Evolutionary conservation across 2,329 filamentous ascomycete species (phyloP), one percentile per base, ranked within the genome.

Genomic region (Ophiostoma tasmaniense): DNA sequence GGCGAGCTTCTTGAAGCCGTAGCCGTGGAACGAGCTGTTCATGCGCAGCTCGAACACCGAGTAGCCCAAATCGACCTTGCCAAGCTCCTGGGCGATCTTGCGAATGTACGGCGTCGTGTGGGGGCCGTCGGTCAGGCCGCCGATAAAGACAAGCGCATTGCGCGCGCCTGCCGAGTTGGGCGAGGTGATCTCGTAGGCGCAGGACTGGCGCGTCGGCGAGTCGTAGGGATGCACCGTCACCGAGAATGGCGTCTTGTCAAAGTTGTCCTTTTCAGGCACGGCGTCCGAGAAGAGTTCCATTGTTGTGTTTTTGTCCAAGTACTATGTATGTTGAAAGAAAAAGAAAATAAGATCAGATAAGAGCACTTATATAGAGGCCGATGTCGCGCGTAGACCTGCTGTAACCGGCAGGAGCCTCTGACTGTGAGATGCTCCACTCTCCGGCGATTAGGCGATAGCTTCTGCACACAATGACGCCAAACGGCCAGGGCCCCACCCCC

Each of bases 81-180:
- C 79, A 4, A 86, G 75, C 66, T 77, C 76, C 52, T 77, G 75
- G 17, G 84, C 82, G 68, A 87, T 77, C 1, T 76, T 75, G 5
- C 81, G 80, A 65, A 82, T 79, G 70, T 90, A 91, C 0, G 82
- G 79, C 10, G 90, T 83, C 0, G 87, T 88, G 71, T 90, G 85
- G 70, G 89, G 85, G 1, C 89, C 89, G 76, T 92, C 90, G 50
- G 83, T 84, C 20, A 93, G 83, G 45, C 90, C 90, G 71, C 88
- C 89, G 71, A 92, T 83, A 78, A 90, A 90, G 71, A 92, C 77
- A 68, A 92, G 77, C 2, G 87, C 87, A 77, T 91, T 87, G 10
- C 64, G 67, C 6, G 71, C 69, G 1, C 35, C n/a, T 37, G 69
- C 28, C 1, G 72, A 72, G 3, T 70, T 64, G 17, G 69, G n/a